Percentiles rank a stretch among this genome's conserved stretches.
Evolutionary conservation across 2,329 filamentous ascomycete genomes (phyloP).

Genomic region (Nigrograna mackinnonii): DNA sequence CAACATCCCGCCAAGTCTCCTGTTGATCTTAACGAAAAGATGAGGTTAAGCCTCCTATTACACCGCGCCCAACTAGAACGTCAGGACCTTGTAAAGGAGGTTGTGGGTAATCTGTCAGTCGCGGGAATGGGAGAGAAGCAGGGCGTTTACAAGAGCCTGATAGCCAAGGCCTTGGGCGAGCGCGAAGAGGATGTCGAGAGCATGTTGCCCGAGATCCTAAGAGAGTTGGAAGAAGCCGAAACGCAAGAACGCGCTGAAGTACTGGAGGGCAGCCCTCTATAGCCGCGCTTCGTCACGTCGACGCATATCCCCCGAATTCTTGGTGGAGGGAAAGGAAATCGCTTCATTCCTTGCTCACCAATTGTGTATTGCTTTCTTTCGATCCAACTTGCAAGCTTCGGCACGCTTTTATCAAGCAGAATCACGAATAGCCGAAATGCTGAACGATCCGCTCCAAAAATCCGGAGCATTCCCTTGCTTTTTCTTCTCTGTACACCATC

Average conservation of each 20-base stretch:
- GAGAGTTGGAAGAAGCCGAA: conserved; percentile 53
- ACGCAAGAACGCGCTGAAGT: conserved; percentile 34
- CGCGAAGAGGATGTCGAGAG: conserved; percentile 71
- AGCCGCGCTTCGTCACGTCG: too few relatives aligned
- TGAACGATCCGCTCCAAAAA: too few relatives aligned
- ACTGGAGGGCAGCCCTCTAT: conserved; percentile 36
- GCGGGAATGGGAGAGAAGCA: conserved; percentile 75
- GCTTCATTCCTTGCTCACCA: too few relatives aligned
- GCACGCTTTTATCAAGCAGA: too few relatives aligned
- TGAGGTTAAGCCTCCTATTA: conserved; percentile 63
- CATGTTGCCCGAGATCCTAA: conserved; percentile 56
- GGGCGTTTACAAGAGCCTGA: conserved; percentile 71
- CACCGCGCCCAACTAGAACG: conserved; percentile 62
- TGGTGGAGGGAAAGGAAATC: neutral
- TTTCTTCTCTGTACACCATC: too few relatives aligned
- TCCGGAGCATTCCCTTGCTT: too few relatives aligned
- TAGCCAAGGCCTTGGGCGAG: conserved; percentile 69
- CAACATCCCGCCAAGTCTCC: conserved; percentile 30
- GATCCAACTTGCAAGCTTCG: too few relatives aligned
- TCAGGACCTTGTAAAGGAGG: conserved; percentile 65
- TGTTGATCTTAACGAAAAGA: conserved; percentile 53
- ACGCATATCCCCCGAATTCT: too few relatives aligned
- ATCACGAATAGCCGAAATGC: too few relatives aligned
- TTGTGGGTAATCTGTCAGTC: conserved; percentile 68
- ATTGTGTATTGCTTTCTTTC: too few relatives aligned